Percentiles rank a stretch among this genome's conserved stretches.
These are phyloP conservation scores for Paecilomyces sp. DNA, from an alignment of 2,329 filamentous ascomycete species.

Conservation along the genomic window DNA sequence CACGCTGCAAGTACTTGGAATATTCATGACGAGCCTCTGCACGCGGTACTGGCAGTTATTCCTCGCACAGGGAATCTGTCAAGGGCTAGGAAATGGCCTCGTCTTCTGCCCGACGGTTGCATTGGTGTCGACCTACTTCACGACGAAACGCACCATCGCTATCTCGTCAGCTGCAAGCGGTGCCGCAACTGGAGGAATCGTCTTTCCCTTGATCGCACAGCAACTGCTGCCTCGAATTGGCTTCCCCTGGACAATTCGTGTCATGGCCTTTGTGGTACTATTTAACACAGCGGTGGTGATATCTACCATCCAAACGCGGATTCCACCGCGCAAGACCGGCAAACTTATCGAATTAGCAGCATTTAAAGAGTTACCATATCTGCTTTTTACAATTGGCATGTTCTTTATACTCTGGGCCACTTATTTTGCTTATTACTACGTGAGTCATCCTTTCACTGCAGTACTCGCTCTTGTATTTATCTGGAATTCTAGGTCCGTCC, in stretches of 20 bases:
- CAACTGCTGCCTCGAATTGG: conserved; percentile 33
- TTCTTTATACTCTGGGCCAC: conserved; percentile 43
- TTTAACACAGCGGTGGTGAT: conserved; percentile 22
- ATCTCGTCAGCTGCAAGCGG: conserved; percentile 32
- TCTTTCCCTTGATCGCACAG: conserved; percentile 40
- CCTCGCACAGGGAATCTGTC: conserved; percentile 38
- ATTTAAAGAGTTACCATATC: conserved; percentile 52
- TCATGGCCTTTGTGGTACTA: conserved; percentile 41
- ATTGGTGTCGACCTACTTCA: conserved; percentile 38
- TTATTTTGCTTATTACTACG: conserved; percentile 54
- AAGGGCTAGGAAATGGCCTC: conserved; percentile 36
- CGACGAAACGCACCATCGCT: conserved; percentile 29
- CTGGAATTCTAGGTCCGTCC: conserved; percentile 12
- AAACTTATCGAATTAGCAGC: conserved; percentile 48
- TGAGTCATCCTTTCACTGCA: conserved; percentile 26
- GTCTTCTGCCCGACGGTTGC: conserved; percentile 34
- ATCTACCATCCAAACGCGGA: conserved; percentile 31
- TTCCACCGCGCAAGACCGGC: conserved; percentile 22
- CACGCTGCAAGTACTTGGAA: conserved; percentile 32
- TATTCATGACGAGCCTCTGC: conserved; percentile 40
- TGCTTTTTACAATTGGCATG: conserved; percentile 40
- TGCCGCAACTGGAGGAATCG: conserved; percentile 34
- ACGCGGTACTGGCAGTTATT: conserved; percentile 44
- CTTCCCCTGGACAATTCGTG: conserved; percentile 41
- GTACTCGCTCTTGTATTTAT: neutral